A percentile compares a stretch with the other conserved stretches of the same genome.
These are phyloP conservation scores for Camellia japonica DNA, from an alignment of 148 eudicot genomes.

Conservation along the genomic window DNA sequence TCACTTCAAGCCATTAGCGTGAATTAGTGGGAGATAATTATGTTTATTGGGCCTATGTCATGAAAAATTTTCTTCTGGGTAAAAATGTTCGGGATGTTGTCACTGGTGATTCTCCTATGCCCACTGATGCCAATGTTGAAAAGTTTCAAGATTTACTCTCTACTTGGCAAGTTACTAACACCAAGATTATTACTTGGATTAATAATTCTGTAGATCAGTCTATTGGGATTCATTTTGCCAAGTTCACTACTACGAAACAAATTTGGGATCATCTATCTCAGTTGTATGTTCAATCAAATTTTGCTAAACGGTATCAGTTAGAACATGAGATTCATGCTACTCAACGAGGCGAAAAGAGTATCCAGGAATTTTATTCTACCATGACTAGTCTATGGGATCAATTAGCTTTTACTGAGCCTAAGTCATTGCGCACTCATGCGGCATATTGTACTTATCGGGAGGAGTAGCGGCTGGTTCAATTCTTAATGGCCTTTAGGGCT, in stretches of 20 bases:
- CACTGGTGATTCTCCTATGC: neutral
- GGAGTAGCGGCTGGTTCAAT: neutral
- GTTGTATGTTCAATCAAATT: neutral
- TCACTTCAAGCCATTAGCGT: neutral
- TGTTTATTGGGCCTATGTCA: neutral
- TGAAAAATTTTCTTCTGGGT: neutral
- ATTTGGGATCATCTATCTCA: neutral
- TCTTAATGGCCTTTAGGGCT: neutral
- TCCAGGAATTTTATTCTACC: neutral
- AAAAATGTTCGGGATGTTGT: neutral
- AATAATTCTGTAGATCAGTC: conserved; percentile 3
- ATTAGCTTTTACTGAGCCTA: neutral
- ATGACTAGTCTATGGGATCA: neutral
- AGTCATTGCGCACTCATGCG: neutral
- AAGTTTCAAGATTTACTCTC: neutral
- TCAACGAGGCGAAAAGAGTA: neutral
- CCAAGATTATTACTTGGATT: conserved; percentile 12
- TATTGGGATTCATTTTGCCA: neutral
- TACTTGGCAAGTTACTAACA: neutral
- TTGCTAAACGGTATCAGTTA: neutral
- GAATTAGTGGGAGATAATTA: neutral
- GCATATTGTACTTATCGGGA: neutral
- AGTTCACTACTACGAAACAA: neutral
- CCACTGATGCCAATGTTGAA: neutral
- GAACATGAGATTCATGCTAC: neutral